Evolutionary conservation across 352 stramenopile species (phyloP).

Genomic region (Phytopythium chamaehyphon): DNA sequence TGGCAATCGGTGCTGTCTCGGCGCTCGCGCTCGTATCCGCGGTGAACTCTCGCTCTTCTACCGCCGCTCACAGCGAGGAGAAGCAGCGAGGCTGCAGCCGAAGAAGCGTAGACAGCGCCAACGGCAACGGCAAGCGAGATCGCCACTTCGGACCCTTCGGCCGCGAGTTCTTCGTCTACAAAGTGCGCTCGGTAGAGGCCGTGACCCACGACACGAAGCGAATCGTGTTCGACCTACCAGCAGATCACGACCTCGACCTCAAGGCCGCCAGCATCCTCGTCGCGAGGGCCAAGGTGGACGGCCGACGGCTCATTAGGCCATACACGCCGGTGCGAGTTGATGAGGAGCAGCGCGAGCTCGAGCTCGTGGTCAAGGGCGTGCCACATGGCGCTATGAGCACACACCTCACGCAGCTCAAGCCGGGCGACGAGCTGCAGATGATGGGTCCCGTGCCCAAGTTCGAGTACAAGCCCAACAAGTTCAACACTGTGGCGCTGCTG

Average conservation of each 20-base stretch:
- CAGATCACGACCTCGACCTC: slow-evolving; percentile 54
- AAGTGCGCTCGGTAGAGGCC: slow-evolving; percentile 49
- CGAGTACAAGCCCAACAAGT: slow-evolving; percentile 75
- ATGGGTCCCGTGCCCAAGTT: slow-evolving; percentile 88
- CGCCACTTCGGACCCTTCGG: no score
- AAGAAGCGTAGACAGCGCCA: no score
- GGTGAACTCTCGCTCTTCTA: slow-evolving; percentile 2
- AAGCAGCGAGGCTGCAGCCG: slow-evolving; percentile 34
- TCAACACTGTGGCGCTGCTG: slow-evolving; percentile 73
- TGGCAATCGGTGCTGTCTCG: slow-evolving; percentile 18
- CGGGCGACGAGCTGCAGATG: slow-evolving; percentile 73
- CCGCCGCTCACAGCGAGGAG: slow-evolving; percentile 18
- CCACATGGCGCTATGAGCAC: slow-evolving; percentile 74
- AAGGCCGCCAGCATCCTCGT: slow-evolving; percentile 53
- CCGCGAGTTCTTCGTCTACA: slow-evolving; percentile 20
- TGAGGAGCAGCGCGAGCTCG: slow-evolving; percentile 54
- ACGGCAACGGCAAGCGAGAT: no score
- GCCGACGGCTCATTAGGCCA: slow-evolving; percentile 57
- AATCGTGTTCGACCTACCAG: slow-evolving; percentile 48
- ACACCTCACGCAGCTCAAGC: slow-evolving; percentile 72
- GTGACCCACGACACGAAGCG: slow-evolving; percentile 65
- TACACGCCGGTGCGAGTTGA: slow-evolving; percentile 84
- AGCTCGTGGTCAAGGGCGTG: slow-evolving; percentile 86
- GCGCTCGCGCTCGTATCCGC: slow-evolving; percentile 21
- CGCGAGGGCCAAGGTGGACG: slow-evolving; percentile 47